phyloP scores from a whole-genome alignment of 768 basidiomycete species.

The Calocera cornea region DNA sequence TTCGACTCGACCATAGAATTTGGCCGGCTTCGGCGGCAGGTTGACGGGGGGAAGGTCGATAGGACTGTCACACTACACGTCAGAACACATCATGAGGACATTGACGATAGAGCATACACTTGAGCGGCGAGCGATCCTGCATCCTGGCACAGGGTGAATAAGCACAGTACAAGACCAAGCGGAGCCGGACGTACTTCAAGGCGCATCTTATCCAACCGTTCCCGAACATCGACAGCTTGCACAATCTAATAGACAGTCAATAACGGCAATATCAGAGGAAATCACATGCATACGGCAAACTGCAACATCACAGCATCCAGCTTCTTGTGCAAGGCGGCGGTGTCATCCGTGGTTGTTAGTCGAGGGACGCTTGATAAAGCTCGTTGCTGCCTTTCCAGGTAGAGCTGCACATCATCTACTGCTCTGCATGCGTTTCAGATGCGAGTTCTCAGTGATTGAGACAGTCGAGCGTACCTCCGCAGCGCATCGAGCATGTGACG shows the following conservation, averaged over 20 bases:
- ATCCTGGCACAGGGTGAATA: no score
- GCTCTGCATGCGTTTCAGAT: not conserved
- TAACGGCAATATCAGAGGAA: no score
- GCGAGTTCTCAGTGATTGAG: not conserved
- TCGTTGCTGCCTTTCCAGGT: not conserved
- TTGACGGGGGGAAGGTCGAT: slow-evolving; percentile 15
- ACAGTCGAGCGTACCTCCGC: not conserved
- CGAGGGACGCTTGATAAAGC: not conserved
- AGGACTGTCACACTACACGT: no score
- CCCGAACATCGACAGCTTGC: no score
- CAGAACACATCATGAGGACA: no score
- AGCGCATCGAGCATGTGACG: not conserved
- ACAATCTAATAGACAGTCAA: no score
- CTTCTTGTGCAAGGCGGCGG: not conserved
- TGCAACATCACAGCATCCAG: not conserved
- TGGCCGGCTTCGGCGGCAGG: slow-evolving; percentile 12
- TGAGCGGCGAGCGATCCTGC: no score
- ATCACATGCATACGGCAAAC: not conserved
- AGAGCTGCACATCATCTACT: not conserved
- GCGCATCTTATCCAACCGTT: no score
- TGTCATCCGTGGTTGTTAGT: not conserved
- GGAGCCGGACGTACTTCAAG: no score
- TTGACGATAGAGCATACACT: no score
- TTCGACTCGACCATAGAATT: slow-evolving; percentile 13
- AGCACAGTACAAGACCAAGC: no score